Evolutionary conservation across 2,329 filamentous ascomycete genomes (phyloP).

Genomic region (Apiospora hydei): DNA sequence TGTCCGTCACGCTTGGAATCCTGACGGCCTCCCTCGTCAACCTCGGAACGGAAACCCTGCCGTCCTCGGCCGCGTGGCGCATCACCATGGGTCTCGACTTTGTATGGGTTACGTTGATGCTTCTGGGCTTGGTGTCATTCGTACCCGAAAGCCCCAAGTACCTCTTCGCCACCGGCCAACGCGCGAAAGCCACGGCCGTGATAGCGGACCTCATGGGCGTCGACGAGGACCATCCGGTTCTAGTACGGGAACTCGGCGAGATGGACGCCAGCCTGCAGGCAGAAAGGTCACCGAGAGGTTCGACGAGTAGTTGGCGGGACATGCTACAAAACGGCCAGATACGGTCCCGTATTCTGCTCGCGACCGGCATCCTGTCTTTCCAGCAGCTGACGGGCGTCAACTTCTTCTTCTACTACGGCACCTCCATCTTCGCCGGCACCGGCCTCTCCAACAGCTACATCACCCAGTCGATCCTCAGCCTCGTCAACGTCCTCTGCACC

Average conservation of each 20-base stretch:
- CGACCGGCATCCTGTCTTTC: constrained; percentile 67
- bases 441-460: constrained; percentile 71
- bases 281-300: constrained; percentile 47
- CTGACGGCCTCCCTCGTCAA: constrained; percentile 66
- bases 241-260: constrained; percentile 58
- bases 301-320: constrained; percentile 58
- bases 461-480: constrained; percentile 72
- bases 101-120: constrained; percentile 61
- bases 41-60: constrained; percentile 59
- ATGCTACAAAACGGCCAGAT: constrained; percentile 74
- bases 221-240: constrained; percentile 45
- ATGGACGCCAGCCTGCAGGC: constrained; percentile 59
- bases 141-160: constrained; percentile 61
- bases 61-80: constrained; percentile 63
- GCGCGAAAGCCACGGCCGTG: constrained; percentile 54
- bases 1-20: constrained; percentile 74
- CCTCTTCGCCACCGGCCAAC: constrained; percentile 54
- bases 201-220: constrained; percentile 57
- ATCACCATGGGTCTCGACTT: constrained; percentile 66
- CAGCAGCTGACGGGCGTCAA: constrained; percentile 75
- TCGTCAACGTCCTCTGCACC: constrained; percentile 72
- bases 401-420: constrained; percentile 73
- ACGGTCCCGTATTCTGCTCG: constrained; percentile 68
- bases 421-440: constrained; percentile 70
- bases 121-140: constrained; percentile 57